Evolutionary conservation across 192 early-diverging fungal species (phyloP), one percentile per base, ranked within the genome.

Genomic region (Dissophora globulifera): DNA sequence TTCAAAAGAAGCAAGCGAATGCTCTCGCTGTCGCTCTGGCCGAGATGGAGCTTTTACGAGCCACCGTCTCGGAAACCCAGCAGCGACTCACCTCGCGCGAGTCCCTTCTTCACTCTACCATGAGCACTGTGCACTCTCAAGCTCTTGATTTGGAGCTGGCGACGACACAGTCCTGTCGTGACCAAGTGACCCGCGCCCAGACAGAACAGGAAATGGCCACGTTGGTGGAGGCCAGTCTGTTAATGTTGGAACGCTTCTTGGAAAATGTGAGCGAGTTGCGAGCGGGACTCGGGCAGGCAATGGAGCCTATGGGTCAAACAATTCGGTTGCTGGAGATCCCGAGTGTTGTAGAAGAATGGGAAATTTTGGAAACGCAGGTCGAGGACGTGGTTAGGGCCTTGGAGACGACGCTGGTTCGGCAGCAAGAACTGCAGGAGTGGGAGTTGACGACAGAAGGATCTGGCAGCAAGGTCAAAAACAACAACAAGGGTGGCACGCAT

Each of bases 1-100:
- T 76, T 16, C 72, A 76, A 67, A 76, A 67, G 58, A 76, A 76
- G 19, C 72, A 76, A 62, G 30, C 64, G 13, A 76, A 67, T 47
- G 72, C 72, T 8, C 31, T 76, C 25, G 62, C 72, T n/a, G 64
- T 56, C n/a, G 54, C 72, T 6, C 63, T 62, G 35, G 33, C 58
- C 19, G 58, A 76, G 23, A 76, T 76, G 16, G 35, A 50, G 10
- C 35, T 62, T 9, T 35, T 76, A 7, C 47, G 57, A 0, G 41
- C 50, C 5, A 26, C 35, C 13, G 4, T 57, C 13, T 40, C 51
- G 20, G 72, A 67, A 11, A 50, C 32, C 20, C 20, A 25, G 1
- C 12, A 35, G n/a, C 49, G 54, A 19, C 52, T 67, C 22, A 51
- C 53, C 2, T 60, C 63, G 11, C 72, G 72, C 12, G 63, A 76